Conservation (phyloP, 805 yeast species). For the Lipomyces spencermartinsiae region DNA sequence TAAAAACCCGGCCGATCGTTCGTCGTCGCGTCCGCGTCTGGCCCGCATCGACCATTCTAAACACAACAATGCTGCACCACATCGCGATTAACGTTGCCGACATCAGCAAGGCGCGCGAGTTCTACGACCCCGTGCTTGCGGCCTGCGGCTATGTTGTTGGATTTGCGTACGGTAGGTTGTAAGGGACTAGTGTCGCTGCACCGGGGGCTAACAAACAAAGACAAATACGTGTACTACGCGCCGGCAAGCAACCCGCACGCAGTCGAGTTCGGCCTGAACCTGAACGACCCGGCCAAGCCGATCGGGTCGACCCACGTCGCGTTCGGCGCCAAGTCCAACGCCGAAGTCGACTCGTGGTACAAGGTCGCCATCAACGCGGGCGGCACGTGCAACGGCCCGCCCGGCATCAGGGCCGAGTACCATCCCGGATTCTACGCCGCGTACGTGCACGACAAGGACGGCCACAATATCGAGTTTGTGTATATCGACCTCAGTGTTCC, state of each 20-base stretch:
- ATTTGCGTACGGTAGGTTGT: slow-evolving; percentile 10
- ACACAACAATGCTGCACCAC: background rate
- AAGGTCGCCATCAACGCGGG: background rate
- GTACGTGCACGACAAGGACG: slow-evolving; percentile 13
- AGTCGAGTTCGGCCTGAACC: background rate
- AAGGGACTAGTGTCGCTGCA: too few relatives aligned
- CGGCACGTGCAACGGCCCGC: slow-evolving; percentile 11
- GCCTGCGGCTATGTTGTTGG: slow-evolving; percentile 13
- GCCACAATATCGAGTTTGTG: slow-evolving; percentile 15
- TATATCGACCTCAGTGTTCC: background rate
- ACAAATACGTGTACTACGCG: background rate
- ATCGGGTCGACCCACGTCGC: slow-evolving; percentile 9
- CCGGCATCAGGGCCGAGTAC: slow-evolving; percentile 6
- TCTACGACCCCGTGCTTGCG: slow-evolving; percentile 21
- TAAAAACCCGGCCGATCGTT: too few relatives aligned
- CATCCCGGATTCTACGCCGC: background rate
- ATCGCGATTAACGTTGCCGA: slow-evolving; percentile 5
- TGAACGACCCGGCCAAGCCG: background rate
- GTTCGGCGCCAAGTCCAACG: slow-evolving; percentile 5
- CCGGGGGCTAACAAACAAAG: too few relatives aligned
- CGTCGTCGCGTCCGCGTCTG: too few relatives aligned
- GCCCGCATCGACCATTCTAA: too few relatives aligned
- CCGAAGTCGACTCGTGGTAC: slow-evolving; percentile 6
- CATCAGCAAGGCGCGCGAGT: slow-evolving; percentile 11
- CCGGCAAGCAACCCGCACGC: background rate